Evolutionary conservation across 1,284 basidiomycete genomes (phyloP).

Genomic region (Coniferiporia sulphurascens): DNA sequence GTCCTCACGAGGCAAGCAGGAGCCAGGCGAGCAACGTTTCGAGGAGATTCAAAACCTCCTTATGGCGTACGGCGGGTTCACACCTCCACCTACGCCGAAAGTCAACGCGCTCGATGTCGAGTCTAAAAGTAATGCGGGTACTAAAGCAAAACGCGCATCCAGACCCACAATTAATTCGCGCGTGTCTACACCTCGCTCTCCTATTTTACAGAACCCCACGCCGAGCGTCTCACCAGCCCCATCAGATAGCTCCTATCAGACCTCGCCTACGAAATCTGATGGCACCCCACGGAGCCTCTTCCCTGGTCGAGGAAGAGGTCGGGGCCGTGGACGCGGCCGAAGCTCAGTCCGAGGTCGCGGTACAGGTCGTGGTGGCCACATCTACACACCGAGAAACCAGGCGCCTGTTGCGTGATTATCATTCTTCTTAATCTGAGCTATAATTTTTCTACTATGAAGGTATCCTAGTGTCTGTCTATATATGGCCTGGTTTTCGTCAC

Average conservation of each 20-base stretch:
- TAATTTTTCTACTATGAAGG: not conserved
- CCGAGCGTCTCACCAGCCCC: conserved; percentile 1
- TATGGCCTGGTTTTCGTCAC: not conserved
- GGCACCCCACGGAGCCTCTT: not conserved
- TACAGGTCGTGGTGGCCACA: not conserved
- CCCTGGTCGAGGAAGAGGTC: conserved; percentile 25
- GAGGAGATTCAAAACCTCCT: conserved; percentile 53
- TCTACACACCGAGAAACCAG: not conserved
- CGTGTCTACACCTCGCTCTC: conserved; percentile 23
- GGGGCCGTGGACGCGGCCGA: conserved; percentile 12
- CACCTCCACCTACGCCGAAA: conserved; percentile 39
- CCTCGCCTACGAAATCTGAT: not conserved
- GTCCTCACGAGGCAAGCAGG: conserved; percentile 23
- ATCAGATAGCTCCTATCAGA: not conserved
- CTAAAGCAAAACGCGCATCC: not conserved
- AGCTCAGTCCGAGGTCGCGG: not conserved
- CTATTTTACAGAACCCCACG: conserved; percentile 3
- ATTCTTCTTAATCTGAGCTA: not conserved
- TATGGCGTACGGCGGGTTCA: conserved; percentile 48
- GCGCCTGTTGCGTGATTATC: not conserved
- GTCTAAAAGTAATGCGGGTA: conserved; percentile 11
- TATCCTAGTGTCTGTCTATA: not conserved
- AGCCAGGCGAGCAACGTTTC: conserved; percentile 31
- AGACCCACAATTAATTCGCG: conserved; percentile 21
- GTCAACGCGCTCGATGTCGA: conserved; percentile 8